Percentiles rank a stretch among this genome's conserved stretches.
phyloP scores from a whole-genome alignment of 495 filamentous ascomycete genomes.

The Aspergillus biplanus region DNA sequence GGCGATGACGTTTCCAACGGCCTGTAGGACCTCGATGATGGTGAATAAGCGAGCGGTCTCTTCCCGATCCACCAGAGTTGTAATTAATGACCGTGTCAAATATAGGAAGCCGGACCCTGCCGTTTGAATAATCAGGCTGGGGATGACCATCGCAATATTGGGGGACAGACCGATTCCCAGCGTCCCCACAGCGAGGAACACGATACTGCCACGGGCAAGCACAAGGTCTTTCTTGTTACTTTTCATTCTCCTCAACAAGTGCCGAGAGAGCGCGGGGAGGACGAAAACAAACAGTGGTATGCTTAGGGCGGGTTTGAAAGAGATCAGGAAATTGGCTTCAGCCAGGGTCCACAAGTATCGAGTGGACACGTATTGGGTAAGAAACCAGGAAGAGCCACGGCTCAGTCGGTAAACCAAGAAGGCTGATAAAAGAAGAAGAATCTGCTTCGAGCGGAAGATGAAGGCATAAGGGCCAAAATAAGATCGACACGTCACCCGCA shows the following conservation, averaged over 20 bases:
- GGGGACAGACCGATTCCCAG: conserved; percentile 53
- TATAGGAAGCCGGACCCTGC: conserved; percentile 53
- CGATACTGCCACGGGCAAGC: conserved; percentile 51
- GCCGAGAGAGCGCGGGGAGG: conserved; percentile 46
- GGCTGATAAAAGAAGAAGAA: conserved; percentile 50
- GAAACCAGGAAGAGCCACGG: conserved; percentile 52
- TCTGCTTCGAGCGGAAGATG: conserved; percentile 45
- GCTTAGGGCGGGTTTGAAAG: conserved; percentile 52
- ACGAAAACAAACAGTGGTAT: conserved; percentile 55
- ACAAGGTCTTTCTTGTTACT: conserved; percentile 54
- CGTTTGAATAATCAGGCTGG: conserved; percentile 51
- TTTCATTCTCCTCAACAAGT: conserved; percentile 41
- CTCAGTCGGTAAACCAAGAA: conserved; percentile 58
- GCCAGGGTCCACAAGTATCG: conserved; percentile 60
- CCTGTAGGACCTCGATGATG: conserved; percentile 60
- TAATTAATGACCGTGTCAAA: conserved; percentile 53
- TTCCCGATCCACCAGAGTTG: conserved; percentile 53
- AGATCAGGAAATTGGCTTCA: conserved; percentile 57
- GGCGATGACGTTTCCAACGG: conserved; percentile 56
- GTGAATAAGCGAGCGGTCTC: conserved; percentile 61
- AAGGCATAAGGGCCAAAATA: conserved; percentile 47
- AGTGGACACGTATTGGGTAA: conserved; percentile 61
- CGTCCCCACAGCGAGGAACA: conserved; percentile 48
- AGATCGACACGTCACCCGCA: conserved; percentile 25
- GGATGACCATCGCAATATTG: conserved; percentile 39